Conservation (phyloP, 176 grass and related monocot genomes). For the Olyra latifolia region DNA sequence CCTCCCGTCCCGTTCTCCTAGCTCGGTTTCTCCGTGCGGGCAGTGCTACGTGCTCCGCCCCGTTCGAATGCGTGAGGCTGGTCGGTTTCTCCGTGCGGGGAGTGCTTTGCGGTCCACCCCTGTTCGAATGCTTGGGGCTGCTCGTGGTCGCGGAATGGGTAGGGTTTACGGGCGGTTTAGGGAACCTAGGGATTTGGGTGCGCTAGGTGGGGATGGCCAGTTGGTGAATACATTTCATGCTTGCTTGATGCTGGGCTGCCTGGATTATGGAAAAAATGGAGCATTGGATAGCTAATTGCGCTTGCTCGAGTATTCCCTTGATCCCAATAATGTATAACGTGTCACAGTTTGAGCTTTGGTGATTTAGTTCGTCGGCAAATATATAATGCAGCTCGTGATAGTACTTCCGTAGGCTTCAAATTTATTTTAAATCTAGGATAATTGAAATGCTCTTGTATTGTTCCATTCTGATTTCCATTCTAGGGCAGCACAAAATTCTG, state of each 20-base stretch:
- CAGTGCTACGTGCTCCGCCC: neutral
- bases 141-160: neutral
- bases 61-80: neutral
- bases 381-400: neutral
- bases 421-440: neutral
- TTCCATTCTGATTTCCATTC: neutral
- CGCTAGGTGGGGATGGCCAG: neutral
- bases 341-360: neutral
- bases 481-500: neutral
- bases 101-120: neutral
- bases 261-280: constrained; percentile 8
- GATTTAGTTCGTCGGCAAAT: neutral
- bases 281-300: neutral
- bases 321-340: neutral
- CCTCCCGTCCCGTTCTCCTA: too few relatives aligned
- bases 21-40: too few relatives aligned
- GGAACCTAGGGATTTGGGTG: neutral
- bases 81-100: neutral
- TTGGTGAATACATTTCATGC: neutral
- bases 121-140: neutral
- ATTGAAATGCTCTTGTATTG: neutral
- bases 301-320: neutral
- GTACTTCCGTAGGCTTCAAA: neutral
- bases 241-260: neutral
- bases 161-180: constrained; percentile 18